These are phyloP conservation scores for Hypocrella siamensis DNA, from an alignment of 2,329 filamentous ascomycete genomes.

Conservation along the genomic window DNA sequence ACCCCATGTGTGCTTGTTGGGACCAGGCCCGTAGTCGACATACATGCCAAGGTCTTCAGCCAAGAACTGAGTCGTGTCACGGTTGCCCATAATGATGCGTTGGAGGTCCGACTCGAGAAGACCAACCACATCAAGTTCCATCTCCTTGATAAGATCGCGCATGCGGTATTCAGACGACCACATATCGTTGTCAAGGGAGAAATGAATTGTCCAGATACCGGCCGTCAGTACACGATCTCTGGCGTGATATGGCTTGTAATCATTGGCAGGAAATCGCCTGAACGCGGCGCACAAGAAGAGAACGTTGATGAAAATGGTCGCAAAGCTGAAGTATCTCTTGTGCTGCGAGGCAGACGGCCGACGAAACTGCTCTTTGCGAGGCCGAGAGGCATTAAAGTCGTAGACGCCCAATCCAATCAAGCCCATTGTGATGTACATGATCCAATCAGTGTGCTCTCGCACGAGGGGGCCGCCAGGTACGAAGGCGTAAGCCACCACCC, in stretches of 20 bases:
- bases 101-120: conserved; percentile 86
- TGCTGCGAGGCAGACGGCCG: conserved; percentile 22
- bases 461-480: conserved; percentile 88
- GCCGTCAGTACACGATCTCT: conserved; percentile 80
- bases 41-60: conserved; percentile 98
- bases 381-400: conserved; percentile 41
- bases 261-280: conserved; percentile 79
- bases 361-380: conserved; percentile 18
- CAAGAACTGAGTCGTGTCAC: conserved; percentile 86
- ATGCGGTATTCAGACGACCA: conserved; percentile 93
- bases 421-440: conserved; percentile 78
- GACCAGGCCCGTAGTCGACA: conserved; percentile 89
- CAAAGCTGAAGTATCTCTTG: conserved; percentile 35
- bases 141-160: conserved; percentile 75
- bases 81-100: conserved; percentile 98
- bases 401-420: conserved; percentile 75
- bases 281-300: conserved; percentile 70
- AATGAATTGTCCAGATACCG: conserved; percentile 98
- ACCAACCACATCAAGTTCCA: conserved; percentile 97
- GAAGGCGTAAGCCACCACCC: conserved; percentile 96
- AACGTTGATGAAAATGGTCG: conserved; percentile 63
- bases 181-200: conserved; percentile 96
- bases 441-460: conserved; percentile 87
- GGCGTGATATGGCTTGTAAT: conserved; percentile 80
- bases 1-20: conserved; percentile 99